Evolutionary conservation across 805 yeast species (phyloP), one percentile per base, ranked within the genome.

Genomic region (Clavispora asparagi): DNA sequence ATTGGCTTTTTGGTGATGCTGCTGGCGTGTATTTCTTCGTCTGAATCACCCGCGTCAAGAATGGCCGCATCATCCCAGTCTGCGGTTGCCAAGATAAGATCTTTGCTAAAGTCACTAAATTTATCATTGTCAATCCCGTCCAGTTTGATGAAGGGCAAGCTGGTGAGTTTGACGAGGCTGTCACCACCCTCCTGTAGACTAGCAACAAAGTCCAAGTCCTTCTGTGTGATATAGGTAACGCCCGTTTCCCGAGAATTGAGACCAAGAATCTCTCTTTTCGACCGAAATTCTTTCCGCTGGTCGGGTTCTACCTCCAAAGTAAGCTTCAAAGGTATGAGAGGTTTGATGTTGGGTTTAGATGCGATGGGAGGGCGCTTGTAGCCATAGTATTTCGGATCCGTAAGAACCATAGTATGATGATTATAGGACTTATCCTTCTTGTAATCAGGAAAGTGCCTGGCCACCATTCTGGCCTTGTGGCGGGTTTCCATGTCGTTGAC

Each of bases 61-160:
- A 85, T 80, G 10, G 65, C 70, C 26, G 80, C 82, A 55, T 83
- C 87, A 53, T 86, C 81, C 95, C 95, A 87, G 47, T 84, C 88
- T 14, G 86, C 84, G 0, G 90, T 75, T 0, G 91, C 83, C 19
- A 87, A 65, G 2, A 84, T 67, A 42, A 85, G 58, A 48, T 83
- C 86, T 36, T 77, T 79, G 29, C 78, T 65, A 51, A 64, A 79
- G 4, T 65, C 68, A 0, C 63, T 59, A 42, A 78, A 69, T 46
- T 62, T 65, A 46, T 71, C 71, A 50, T 68, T 58, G 31, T 60
- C 67, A 7, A 63, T 57, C 41, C 66, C 66, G 45, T 65, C 73
- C 43, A 57, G 59, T 26, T 55, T 51, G 42, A 71, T 55, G 38
- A 68, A 68, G 3, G 67, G 64, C 16, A 67, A 56, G n/a, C 60